These are phyloP conservation scores for Schizophyllum amplum DNA, from an alignment of 1,284 basidiomycete genomes.

Conservation along the genomic window DNA sequence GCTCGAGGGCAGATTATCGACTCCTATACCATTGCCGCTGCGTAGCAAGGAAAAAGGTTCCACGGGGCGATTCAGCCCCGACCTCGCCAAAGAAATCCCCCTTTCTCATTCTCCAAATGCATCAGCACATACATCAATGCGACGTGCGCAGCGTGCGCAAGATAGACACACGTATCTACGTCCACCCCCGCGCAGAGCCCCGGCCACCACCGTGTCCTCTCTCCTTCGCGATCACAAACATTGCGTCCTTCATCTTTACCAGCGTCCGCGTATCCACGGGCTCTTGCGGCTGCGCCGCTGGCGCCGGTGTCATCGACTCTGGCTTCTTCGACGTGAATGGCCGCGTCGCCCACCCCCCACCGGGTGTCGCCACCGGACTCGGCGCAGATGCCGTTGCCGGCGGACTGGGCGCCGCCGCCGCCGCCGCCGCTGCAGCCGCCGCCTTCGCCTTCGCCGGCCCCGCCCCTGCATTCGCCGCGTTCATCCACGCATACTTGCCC, in stretches of 20 bases:
- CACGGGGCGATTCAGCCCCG: no score
- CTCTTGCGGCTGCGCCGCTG: constrained; percentile 19
- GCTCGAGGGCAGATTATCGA: no score
- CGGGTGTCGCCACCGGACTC: constrained; percentile 23
- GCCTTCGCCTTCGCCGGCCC: constrained; percentile 38
- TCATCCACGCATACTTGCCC: constrained; percentile 37
- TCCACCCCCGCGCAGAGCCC: constrained; percentile 24
- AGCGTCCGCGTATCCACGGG: constrained; percentile 38
- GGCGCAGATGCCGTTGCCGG: constrained; percentile 24
- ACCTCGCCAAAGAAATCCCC: no score
- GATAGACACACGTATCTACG: background rate
- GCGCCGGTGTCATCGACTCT: constrained; percentile 15
- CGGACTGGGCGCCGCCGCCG: constrained; percentile 17
- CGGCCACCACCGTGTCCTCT: constrained; percentile 70
- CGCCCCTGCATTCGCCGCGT: constrained; percentile 41
- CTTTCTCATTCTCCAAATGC: no score
- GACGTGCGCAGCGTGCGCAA: background rate
- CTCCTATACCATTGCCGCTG: no score
- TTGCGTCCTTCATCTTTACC: constrained; percentile 68
- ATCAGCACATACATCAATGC: no score
- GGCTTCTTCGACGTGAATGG: constrained; percentile 52
- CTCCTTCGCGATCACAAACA: constrained; percentile 75
- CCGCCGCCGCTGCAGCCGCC: constrained; percentile 16
- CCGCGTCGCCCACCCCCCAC: constrained; percentile 44
- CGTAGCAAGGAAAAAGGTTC: no score